Percentiles rank a stretch among this genome's conserved stretches.
Conservation (phyloP, 129 eudicot species). For the Flaveria brownii region DNA sequence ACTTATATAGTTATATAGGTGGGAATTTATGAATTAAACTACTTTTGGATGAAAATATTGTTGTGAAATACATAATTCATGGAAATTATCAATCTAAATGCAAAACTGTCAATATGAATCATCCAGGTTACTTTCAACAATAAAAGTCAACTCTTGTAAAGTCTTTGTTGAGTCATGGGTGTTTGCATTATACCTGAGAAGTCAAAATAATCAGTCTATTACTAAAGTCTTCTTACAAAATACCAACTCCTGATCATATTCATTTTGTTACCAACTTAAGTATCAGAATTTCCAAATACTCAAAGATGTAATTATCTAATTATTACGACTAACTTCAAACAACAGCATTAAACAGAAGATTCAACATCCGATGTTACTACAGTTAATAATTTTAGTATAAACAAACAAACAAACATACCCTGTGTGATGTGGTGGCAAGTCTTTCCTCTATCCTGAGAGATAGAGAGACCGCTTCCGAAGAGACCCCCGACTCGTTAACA, state of each 20-base stretch:
- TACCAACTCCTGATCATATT: no score
- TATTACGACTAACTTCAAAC: background rate
- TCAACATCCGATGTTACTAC: background rate
- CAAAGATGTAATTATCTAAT: background rate
- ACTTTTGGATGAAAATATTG: background rate
- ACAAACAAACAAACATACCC: no score
- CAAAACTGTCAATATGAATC: background rate
- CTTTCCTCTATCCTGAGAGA: no score
- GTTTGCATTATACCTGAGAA: background rate
- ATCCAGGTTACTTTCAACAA: background rate
- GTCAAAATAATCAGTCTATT: background rate
- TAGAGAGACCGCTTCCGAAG: no score
- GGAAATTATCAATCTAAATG: constrained; percentile 1
- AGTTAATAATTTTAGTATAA: background rate
- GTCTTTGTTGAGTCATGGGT: background rate
- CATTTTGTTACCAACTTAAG: background rate
- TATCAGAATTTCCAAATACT: background rate
- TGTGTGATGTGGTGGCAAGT: no score
- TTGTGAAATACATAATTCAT: background rate
- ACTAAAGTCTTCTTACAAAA: background rate
- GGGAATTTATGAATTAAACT: background rate
- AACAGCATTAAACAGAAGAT: background rate
- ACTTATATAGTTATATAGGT: no score
- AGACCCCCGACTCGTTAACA: no score
- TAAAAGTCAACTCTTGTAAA: background rate